Evolutionary conservation across 1,284 basidiomycete genomes (phyloP), one percentile per base, ranked within the genome.

Genomic region (Microstroma glucosiphilum): DNA sequence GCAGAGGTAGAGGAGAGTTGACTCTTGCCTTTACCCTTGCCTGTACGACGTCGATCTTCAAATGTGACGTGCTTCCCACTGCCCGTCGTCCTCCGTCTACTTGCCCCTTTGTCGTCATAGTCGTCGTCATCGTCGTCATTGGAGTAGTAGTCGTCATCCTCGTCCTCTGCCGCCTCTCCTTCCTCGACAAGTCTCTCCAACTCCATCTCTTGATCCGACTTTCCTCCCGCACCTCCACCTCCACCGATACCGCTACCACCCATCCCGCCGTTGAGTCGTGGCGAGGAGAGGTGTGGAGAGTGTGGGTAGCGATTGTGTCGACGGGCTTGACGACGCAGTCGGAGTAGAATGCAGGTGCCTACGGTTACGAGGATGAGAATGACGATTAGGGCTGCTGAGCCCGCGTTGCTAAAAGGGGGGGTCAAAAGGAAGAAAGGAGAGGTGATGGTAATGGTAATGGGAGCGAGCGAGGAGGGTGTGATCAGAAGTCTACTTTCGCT

Each of bases 271-370:
- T 37, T 37, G 30, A 37, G 30, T 3, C 30, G 30, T 37, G 30
- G 30, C 30, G 30, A 37, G 30, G 30, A 37, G 9, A 37, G 30
- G 30, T 37, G 30, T 9, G 30, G 30, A 37, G 30, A 37, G 3
- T 37, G 30, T 37, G 30, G 30, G 30, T 37, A 37, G 30, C 30
- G 30, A 37, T 37, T 37, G 30, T 37, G 49, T 55, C 67, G 69
- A 42, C 72, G 64, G 23, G 70, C 26, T 51, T 58, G 40, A 56
- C 85, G 82, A 11, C 88, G 84, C 21, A 84, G 79, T 43, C 89
- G 85, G 80, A 86, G 88, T 84, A 88, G 89, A 60, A 91, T 80
- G 79, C 88, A 90, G 17, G 83, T 80, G 0, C 86, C 90, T 49
- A 92, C 84, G n/a, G 83, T 84, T 11, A 87, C 77, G 25, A 85